Base-by-base conservation (phyloP, 805 yeast genomes). In the Komagataella pastoris region DNA sequence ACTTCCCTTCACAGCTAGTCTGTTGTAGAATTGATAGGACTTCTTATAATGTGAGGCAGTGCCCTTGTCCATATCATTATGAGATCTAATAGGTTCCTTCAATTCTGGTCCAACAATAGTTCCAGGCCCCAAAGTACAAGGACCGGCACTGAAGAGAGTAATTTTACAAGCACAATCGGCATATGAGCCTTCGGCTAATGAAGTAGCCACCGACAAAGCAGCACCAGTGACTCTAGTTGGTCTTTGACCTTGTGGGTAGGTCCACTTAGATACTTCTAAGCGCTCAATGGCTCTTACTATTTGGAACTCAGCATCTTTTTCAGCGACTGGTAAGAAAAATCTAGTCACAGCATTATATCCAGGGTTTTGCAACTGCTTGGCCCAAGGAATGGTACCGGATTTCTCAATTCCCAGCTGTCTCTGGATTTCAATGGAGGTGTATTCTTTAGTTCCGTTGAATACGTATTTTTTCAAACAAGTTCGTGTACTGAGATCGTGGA, bases 41-140 rank as follows among this genome's bases (percentile, higher is more conserved):
- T 86, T 87, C 62, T 86, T 84, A 71, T 81, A 87, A 65, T 89
- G 96, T 62, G 83, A 83, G 52, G 96, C 95, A 49, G 76, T 68
- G 60, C 91, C 97, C 58, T 89, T 83, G 66, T 93, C 98, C 58
- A 93, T 87, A 65, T 93, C 99, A 62, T 86, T 88, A 69, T 93
- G 99, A 7, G 99, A 93, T 73, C 99, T 81, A 60, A 93, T 85
- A 49, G 99, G 97, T 68, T 93, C 99, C 65, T 87, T 86, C 65
- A 93, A 76, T 66, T 89, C 93, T 21, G 84, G 81, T 47, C 91
- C 88, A 24, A 93, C 99, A 58, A 93, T 88, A 65, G 87, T 72
- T 59, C 99, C 99, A 10, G 99, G 98, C 48, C 85, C 85, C 63
- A 85, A 81, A 48, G 99, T 93, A 65, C 97, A 83, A 49, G 97